Base-by-base conservation (phyloP, 225 moss, liverwort and hornwort species). In the Polytrichum commune region DNA sequence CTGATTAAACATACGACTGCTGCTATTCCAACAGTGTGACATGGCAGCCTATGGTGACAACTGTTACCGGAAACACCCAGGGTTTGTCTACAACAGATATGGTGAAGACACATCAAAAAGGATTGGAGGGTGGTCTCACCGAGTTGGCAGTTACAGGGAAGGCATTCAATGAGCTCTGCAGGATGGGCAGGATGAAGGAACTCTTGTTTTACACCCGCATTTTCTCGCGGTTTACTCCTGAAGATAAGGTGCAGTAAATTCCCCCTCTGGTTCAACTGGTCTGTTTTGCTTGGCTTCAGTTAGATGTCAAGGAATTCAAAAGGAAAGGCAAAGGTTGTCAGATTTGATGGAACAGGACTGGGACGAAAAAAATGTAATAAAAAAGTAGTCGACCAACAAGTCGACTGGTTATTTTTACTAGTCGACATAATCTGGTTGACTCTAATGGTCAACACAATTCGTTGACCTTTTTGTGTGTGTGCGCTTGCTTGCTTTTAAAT, bases 111-210 rank as follows among this genome's bases (percentile, higher is more conserved):
- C 80, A 90, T 60, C 58, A 60, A 27, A 79, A 81, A 58, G 81
- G 65, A 54, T 32, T 90, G 55, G 73, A 82, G 35, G 57, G 68
- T 32, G 90, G 90, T 66, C 73, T 78, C 61, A 70, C 56, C 5
- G 90, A 90, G 79, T 74, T 90, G 68, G 87, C 81, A 62, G 83
- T 90, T 33, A 87, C 85, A 24, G 87, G 87, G 60, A 81, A 81
- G 71, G 87, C 90, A 5, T 90, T 90, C 74, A 87, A 87, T 60
- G 74, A 75, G 61, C 85, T 90, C 65, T 75, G 75, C 58, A 74
- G 72, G 27, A 67, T 65, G 20, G 87, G 73, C 20, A 64, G 54
- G 25, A 90, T 90, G 84, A 71, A 74, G 32, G 65, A 75, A 58
- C 73, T 90, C 74, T 76, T 90, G 4, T 69, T 81, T 7, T 79